Evolutionary conservation across 139 green algal genomes (phyloP).

Genomic region (Volvox africanus): DNA sequence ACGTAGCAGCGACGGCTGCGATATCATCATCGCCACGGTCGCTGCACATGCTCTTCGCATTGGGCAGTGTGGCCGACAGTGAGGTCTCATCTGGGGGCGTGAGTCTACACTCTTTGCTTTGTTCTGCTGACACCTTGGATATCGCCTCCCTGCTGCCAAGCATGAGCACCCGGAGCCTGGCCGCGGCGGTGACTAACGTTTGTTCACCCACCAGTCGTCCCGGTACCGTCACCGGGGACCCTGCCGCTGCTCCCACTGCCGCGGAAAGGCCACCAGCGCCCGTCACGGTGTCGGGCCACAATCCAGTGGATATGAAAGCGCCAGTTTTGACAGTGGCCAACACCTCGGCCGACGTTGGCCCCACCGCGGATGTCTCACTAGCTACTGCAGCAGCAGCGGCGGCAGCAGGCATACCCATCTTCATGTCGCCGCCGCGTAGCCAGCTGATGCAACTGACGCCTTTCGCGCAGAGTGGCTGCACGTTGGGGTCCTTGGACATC

Average conservation of each 20-base stretch:
- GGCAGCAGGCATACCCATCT: neutral
- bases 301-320: neutral
- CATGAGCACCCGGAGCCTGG: conserved; percentile 38
- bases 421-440: conserved; percentile 3
- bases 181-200: neutral
- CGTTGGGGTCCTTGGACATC: conserved; percentile 10
- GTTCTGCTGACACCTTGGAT: neutral
- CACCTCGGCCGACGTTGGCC: neutral
- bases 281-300: too few species aligned
- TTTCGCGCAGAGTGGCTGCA: conserved; percentile 5
- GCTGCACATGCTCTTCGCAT: neutral
- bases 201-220: neutral
- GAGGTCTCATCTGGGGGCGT: neutral
- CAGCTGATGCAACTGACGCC: conserved; percentile 34
- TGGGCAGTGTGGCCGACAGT: neutral
- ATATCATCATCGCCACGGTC: neutral
- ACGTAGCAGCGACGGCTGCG: neutral
- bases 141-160: conserved; percentile 15
- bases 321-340: neutral
- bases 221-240: neutral
- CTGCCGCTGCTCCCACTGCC: neutral
- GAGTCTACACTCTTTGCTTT: neutral
- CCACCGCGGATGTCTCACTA: neutral
- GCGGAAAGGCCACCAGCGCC: neutral
- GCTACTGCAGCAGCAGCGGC: neutral